phyloP scores from a whole-genome alignment of 2,329 filamentous ascomycete genomes.

The Bertia moriformis region DNA sequence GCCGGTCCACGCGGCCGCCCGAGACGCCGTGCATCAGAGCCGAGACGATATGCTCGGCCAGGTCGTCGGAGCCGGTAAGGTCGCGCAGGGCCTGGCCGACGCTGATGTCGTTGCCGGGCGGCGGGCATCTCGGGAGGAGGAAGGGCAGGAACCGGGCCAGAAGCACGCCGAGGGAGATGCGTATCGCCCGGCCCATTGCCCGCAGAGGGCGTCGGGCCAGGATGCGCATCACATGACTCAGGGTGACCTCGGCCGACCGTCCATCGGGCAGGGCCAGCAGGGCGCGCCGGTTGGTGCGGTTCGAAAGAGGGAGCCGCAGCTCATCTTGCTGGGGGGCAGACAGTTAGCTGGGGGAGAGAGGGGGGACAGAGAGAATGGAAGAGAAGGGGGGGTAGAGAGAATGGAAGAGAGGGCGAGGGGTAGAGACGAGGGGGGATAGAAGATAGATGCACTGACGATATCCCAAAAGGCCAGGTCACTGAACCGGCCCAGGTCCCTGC shows the following conservation, averaged over 20 bases:
- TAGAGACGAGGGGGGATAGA: slow-evolving; percentile 6
- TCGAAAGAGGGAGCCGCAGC: too few relatives aligned
- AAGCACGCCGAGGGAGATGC: too few relatives aligned
- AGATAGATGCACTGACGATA: slow-evolving; percentile 36
- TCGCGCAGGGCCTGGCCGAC: slow-evolving; percentile 51
- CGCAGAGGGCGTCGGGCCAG: too few relatives aligned
- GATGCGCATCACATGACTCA: too few relatives aligned
- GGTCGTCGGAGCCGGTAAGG: slow-evolving; percentile 29
- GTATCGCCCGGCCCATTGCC: too few relatives aligned
- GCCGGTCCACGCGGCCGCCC: slow-evolving; percentile 68
- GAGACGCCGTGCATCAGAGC: slow-evolving; percentile 77
- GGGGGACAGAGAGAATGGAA: slow-evolving; percentile 6
- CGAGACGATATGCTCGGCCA: slow-evolving; percentile 62
- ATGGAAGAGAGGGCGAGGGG: slow-evolving; percentile 7
- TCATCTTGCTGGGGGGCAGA: too few relatives aligned
- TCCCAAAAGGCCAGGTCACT: slow-evolving; percentile 56
- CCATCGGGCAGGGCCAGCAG: too few relatives aligned
- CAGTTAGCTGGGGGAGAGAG: too few relatives aligned
- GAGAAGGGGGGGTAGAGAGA: background rate
- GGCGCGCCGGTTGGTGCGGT: too few relatives aligned
- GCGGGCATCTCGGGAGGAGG: slow-evolving; percentile 7
- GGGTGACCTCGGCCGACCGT: too few relatives aligned
- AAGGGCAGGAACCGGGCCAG: slow-evolving; percentile 17
- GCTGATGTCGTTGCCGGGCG: slow-evolving; percentile 45
- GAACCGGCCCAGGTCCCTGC: slow-evolving; percentile 22